phyloP scores from a whole-genome alignment of 495 filamentous ascomycete species.

The Penicillium salamii region DNA sequence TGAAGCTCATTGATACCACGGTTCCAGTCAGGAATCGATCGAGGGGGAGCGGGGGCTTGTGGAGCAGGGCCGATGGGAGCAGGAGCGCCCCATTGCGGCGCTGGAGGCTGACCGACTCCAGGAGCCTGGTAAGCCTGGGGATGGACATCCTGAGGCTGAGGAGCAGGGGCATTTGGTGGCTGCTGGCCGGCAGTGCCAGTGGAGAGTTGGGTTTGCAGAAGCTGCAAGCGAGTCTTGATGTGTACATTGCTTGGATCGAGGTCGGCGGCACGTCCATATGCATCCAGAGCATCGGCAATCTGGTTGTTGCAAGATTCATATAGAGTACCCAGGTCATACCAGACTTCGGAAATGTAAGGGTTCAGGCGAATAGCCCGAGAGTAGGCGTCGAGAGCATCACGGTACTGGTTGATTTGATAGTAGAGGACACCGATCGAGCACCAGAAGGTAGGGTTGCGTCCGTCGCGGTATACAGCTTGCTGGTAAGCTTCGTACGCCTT shows the following conservation, averaged over 20 bases:
- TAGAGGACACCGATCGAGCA: slow-evolving; percentile 99
- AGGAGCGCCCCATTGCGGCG: slow-evolving; percentile 81
- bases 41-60: slow-evolving; percentile 61
- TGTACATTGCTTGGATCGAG: slow-evolving; percentile 90
- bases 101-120: slow-evolving; percentile 68
- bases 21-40: slow-evolving; percentile 65
- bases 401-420: slow-evolving; percentile 99
- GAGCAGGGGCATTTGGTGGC: slow-evolving; percentile 65
- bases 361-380: slow-evolving; percentile 96
- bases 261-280: slow-evolving; percentile 91
- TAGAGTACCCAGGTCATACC: slow-evolving; percentile 97
- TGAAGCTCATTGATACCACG: slow-evolving; percentile 72
- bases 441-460: slow-evolving; percentile 98
- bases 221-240: slow-evolving; percentile 90
- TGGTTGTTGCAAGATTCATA: slow-evolving; percentile 99
- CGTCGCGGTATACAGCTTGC: slow-evolving; percentile 97
- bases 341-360: slow-evolving; percentile 98
- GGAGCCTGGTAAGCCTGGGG: slow-evolving; percentile 78
- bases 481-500: slow-evolving; percentile 99
- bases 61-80: slow-evolving; percentile 61
- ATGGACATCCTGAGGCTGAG: slow-evolving; percentile 80
- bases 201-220: slow-evolving; percentile 74
- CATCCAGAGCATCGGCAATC: slow-evolving; percentile 92
- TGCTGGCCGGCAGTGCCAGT: slow-evolving; percentile 60
- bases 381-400: slow-evolving; percentile 97